phyloP scores from a whole-genome alignment of 2,329 filamentous ascomycete species.

The Aspergillus jensenii region DNA sequence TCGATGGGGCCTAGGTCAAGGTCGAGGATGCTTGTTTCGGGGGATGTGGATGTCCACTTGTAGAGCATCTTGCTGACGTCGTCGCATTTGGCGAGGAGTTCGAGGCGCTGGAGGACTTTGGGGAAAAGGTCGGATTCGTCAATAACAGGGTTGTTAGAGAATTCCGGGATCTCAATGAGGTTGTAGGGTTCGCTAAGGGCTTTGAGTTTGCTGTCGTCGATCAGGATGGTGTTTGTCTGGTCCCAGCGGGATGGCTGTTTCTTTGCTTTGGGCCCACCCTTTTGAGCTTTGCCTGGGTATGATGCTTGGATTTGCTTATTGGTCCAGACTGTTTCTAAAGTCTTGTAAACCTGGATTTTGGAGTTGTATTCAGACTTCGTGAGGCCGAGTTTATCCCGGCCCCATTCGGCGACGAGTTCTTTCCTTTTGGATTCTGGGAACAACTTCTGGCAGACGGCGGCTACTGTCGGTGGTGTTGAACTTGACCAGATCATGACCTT shows the following conservation, averaged over 20 bases:
- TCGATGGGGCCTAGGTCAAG: constrained; percentile 15
- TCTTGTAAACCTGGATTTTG: constrained; percentile 88
- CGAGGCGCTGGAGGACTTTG: constrained; percentile 54
- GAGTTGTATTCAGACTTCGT: constrained; percentile 61
- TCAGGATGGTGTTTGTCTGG: constrained; percentile 82
- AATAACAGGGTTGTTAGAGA: constrained; percentile 48
- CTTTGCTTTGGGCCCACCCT: neutral
- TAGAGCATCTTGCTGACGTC: constrained; percentile 48
- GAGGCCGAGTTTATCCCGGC: constrained; percentile 72
- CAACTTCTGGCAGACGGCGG: constrained; percentile 56
- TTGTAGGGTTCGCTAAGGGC: constrained; percentile 81
- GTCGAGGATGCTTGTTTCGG: constrained; percentile 20
- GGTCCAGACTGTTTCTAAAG: constrained; percentile 71
- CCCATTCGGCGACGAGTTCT: constrained; percentile 71
- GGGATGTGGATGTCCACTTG: constrained; percentile 29
- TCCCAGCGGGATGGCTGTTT: constrained; percentile 58
- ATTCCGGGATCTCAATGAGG: constrained; percentile 77
- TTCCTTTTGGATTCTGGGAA: constrained; percentile 56
- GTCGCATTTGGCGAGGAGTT: constrained; percentile 49
- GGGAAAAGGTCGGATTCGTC: constrained; percentile 47
- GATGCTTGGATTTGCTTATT: constrained; percentile 43
- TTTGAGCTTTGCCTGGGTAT: constrained; percentile 33
- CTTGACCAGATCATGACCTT: constrained; percentile 89
- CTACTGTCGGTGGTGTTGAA: constrained; percentile 71
- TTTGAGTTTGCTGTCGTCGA: constrained; percentile 84